These are phyloP conservation scores for Eryngium alpinum DNA, from an alignment of 140 eudicot species.

Conservation along the genomic window DNA sequence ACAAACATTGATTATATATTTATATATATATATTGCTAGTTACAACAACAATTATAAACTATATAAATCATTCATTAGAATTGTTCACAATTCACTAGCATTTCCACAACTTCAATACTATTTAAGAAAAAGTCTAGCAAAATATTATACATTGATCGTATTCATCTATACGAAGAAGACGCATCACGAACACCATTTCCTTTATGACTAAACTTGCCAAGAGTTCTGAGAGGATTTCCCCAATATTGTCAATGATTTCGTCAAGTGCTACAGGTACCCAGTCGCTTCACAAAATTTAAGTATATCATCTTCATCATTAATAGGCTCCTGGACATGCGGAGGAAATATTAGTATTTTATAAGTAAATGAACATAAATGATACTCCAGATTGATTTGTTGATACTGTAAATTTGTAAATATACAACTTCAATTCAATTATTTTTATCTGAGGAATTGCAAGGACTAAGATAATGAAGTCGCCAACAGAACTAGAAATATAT, in stretches of 20 bases:
- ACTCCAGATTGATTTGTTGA: not conserved
- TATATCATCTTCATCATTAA: slow-evolving; percentile 60
- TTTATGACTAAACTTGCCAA: slow-evolving; percentile 63
- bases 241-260: slow-evolving; percentile 63
- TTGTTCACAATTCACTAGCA: too few relatives aligned
- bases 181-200: too few relatives aligned
- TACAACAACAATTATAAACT: too few relatives aligned
- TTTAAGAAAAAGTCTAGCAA: too few relatives aligned
- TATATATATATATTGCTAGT: too few relatives aligned
- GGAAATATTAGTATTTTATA: not conserved
- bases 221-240: slow-evolving; percentile 48
- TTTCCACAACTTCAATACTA: too few relatives aligned
- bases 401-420: slow-evolving; percentile 4
- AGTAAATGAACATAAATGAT: not conserved
- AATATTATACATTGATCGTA: too few relatives aligned
- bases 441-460: not conserved
- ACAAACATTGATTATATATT: too few relatives aligned
- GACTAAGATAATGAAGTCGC: not conserved
- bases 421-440: not conserved
- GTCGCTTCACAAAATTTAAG: slow-evolving; percentile 78
- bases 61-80: too few relatives aligned
- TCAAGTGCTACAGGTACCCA: slow-evolving; percentile 91
- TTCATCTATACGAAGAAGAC: too few relatives aligned
- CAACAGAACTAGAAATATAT: not conserved
- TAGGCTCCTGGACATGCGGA: slow-evolving; percentile 69